Evolutionary conservation across 345 rosid species (phyloP).

Genomic region (Euphorbia tirucalli): DNA sequence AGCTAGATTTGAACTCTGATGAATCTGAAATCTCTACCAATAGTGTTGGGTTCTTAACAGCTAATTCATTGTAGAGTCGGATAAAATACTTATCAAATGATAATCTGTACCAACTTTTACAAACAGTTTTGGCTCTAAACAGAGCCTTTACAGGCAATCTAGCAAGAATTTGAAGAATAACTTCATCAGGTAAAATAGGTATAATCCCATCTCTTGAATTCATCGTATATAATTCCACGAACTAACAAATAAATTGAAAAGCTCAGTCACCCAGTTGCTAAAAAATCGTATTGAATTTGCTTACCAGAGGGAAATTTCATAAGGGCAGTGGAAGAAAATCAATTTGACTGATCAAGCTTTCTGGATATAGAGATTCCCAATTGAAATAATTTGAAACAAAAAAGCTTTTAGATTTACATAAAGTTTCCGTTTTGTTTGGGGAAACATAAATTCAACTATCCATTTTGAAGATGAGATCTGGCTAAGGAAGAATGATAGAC

Average conservation of each 20-base stretch:
- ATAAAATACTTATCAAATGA: constrained; percentile 58
- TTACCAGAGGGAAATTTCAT: constrained; percentile 11
- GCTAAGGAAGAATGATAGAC: background rate
- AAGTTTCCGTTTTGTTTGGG: no score
- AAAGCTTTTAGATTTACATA: background rate
- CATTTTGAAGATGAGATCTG: background rate
- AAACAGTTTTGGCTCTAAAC: constrained; percentile 62
- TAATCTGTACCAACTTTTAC: constrained; percentile 68
- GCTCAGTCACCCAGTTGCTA: background rate
- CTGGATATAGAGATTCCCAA: background rate
- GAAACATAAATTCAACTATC: background rate
- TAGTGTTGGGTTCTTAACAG: constrained; percentile 48
- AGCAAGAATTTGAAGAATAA: constrained; percentile 60
- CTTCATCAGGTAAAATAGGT: constrained; percentile 75
- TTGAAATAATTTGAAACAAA: background rate
- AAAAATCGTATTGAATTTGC: constrained; percentile 7
- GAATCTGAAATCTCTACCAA: constrained; percentile 62
- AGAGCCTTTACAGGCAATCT: constrained; percentile 76
- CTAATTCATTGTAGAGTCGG: constrained; percentile 47
- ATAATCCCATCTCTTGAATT: constrained; percentile 37
- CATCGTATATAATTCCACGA: constrained; percentile 19
- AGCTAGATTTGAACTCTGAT: constrained; percentile 42
- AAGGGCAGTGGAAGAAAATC: background rate
- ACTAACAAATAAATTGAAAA: background rate
- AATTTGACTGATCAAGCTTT: constrained; percentile 9